phyloP scores from a whole-genome alignment of 2,329 filamentous ascomycete genomes.

The Calonectria hawksworthii region DNA sequence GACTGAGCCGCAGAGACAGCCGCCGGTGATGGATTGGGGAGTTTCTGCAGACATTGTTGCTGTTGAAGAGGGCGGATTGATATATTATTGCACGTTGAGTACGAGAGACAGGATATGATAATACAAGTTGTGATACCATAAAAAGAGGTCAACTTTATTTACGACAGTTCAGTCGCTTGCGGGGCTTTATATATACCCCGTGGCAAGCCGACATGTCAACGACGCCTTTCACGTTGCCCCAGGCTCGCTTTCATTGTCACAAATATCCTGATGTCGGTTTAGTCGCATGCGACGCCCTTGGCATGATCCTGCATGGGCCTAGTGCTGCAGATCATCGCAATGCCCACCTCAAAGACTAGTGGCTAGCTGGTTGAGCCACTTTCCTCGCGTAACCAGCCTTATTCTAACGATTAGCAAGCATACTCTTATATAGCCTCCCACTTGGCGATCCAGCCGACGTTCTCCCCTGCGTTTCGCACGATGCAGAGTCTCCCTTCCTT shows the following conservation, averaged over 20 bases:
- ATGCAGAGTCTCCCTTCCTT: slow-evolving; percentile 76
- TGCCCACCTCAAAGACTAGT: not conserved
- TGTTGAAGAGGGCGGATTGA: not conserved
- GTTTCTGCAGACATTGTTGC: slow-evolving; percentile 41
- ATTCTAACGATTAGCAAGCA: not conserved
- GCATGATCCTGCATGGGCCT: slow-evolving; percentile 16
- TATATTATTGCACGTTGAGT: not conserved
- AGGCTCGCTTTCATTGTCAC: not conserved
- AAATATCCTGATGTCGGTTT: slow-evolving; percentile 2
- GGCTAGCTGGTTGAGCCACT: not conserved
- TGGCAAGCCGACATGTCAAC: slow-evolving; percentile 41
- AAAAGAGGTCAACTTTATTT: slow-evolving; percentile 20
- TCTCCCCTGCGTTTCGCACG: slow-evolving; percentile 84
- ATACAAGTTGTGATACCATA: not conserved
- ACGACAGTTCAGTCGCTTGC: slow-evolving; percentile 13
- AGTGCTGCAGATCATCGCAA: slow-evolving; percentile 16
- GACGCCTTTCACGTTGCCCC: slow-evolving; percentile 43
- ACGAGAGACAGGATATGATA: not conserved
- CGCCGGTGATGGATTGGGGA: slow-evolving; percentile 59
- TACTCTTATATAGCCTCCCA: slow-evolving; percentile 77
- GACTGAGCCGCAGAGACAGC: slow-evolving; percentile 65
- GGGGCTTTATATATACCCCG: slow-evolving; percentile 30
- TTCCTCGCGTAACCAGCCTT: not conserved
- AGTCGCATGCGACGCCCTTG: not conserved
- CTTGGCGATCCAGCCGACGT: slow-evolving; percentile 80